Evolutionary conservation across 257 asterid genomes (phyloP).

Genomic region (Mitragyna speciosa): DNA sequence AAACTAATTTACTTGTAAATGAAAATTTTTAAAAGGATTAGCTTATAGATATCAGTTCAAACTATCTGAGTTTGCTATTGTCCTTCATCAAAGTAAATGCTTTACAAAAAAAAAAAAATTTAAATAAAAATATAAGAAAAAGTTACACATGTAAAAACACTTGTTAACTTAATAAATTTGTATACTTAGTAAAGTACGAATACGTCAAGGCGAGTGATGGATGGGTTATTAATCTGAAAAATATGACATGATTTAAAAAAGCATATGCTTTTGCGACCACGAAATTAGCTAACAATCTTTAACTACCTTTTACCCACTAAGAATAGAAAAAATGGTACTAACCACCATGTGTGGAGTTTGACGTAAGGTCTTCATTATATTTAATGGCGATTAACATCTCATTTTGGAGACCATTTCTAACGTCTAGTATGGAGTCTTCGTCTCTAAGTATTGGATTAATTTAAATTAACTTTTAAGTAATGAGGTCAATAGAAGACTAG

Average conservation of each 20-base stretch:
- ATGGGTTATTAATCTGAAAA: too few species aligned
- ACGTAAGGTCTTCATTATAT: not conserved
- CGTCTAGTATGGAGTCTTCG: not conserved
- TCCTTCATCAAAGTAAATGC: too few species aligned
- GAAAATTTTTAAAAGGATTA: too few species aligned
- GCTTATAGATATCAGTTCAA: too few species aligned
- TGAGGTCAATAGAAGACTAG: not conserved
- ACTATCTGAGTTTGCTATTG: too few species aligned
- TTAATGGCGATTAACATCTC: not conserved
- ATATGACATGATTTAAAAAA: not conserved
- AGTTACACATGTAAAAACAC: too few species aligned
- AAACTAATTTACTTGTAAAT: too few species aligned
- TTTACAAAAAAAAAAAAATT: too few species aligned
- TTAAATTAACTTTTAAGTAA: not conserved
- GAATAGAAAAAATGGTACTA: not conserved
- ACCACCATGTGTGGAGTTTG: constrained; percentile 3
- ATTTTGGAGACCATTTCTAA: not conserved
- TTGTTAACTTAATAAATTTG: too few species aligned
- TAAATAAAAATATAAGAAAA: too few species aligned
- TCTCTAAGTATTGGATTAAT: not conserved
- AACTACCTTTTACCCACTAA: constrained; percentile 11
- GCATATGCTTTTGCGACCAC: not conserved
- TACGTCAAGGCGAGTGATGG: too few species aligned
- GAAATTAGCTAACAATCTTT: not conserved
- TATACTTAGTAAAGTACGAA: too few species aligned